phyloP scores from a whole-genome alignment of 2,329 filamentous ascomycete genomes.

The Pseudofabraea citricarpa region DNA sequence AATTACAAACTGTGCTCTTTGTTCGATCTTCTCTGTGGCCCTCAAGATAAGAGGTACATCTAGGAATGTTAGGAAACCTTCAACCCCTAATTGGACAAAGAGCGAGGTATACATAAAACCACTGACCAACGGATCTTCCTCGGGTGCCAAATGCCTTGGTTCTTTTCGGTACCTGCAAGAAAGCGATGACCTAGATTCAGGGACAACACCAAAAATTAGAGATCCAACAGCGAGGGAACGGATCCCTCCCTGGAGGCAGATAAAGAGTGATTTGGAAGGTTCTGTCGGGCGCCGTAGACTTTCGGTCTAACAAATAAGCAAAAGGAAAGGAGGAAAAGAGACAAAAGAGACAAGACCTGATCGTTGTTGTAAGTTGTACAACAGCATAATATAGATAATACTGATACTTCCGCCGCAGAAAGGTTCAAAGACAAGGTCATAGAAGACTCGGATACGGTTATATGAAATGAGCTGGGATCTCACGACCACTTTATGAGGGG shows the following conservation, averaged over 20 bases:
- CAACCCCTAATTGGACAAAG: not conserved
- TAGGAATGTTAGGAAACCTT: not conserved
- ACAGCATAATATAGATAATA: not conserved
- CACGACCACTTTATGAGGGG: too few relatives aligned
- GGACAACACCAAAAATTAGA: not conserved
- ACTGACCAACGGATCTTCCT: not conserved
- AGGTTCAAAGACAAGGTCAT: not conserved
- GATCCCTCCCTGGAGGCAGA: not conserved
- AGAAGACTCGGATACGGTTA: not conserved
- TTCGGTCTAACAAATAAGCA: too few relatives aligned
- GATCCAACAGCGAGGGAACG: not conserved
- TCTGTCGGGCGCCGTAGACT: not conserved
- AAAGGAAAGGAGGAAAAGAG: too few relatives aligned
- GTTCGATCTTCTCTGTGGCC: not conserved
- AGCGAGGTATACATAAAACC: not conserved
- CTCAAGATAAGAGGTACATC: not conserved
- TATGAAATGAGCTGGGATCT: too few relatives aligned
- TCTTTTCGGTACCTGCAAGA: not conserved
- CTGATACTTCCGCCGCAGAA: not conserved
- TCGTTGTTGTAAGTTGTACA: not conserved
- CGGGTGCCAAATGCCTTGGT: not conserved
- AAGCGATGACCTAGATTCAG: not conserved
- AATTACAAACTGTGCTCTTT: not conserved
- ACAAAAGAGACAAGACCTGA: not conserved
- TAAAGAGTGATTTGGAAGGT: not conserved